These are phyloP conservation scores for Hypoxylon trugodes DNA, from an alignment of 495 filamentous ascomycete species.

Conservation along the genomic window DNA sequence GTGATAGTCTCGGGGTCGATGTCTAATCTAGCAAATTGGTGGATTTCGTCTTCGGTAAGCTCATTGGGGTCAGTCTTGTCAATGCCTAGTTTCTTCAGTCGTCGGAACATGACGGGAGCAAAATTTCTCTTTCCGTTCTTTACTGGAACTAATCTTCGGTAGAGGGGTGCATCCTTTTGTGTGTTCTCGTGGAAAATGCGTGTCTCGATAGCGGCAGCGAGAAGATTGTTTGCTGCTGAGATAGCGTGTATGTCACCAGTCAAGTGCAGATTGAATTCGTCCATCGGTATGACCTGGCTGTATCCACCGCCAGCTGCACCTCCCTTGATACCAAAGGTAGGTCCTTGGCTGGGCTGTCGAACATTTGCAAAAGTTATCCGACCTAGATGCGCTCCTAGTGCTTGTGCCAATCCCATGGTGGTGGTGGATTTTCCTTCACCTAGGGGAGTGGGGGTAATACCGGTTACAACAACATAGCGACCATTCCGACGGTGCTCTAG, in stretches of 20 bases:
- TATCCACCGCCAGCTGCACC: conserved; percentile 97
- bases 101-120: conserved; percentile 86
- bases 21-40: conserved; percentile 87
- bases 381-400: conserved; percentile 87
- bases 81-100: conserved; percentile 93
- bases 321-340: conserved; percentile 98
- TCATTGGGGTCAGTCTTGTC: conserved; percentile 92
- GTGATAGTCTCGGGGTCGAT: conserved; percentile 98
- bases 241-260: conserved; percentile 99
- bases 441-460: conserved; percentile 96
- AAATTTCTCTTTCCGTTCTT: conserved; percentile 92
- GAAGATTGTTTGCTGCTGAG: conserved; percentile 94
- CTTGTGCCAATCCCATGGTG: conserved; percentile 94
- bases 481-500: conserved; percentile 88
- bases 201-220: conserved; percentile 98
- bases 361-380: conserved; percentile 95
- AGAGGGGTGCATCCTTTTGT: conserved; percentile 90
- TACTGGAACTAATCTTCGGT: conserved; percentile 83
- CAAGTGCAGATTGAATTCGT: conserved; percentile 97
- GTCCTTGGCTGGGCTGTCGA: conserved; percentile 94
- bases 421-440: conserved; percentile 99
- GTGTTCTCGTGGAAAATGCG: conserved; percentile 97
- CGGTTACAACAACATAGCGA: conserved; percentile 88
- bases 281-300: conserved; percentile 99
- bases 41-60: conserved; percentile 87